Percentiles rank a stretch among this genome's conserved stretches.
phyloP scores from a whole-genome alignment of 2,329 filamentous ascomycete species.

The Alternaria sp. region DNA sequence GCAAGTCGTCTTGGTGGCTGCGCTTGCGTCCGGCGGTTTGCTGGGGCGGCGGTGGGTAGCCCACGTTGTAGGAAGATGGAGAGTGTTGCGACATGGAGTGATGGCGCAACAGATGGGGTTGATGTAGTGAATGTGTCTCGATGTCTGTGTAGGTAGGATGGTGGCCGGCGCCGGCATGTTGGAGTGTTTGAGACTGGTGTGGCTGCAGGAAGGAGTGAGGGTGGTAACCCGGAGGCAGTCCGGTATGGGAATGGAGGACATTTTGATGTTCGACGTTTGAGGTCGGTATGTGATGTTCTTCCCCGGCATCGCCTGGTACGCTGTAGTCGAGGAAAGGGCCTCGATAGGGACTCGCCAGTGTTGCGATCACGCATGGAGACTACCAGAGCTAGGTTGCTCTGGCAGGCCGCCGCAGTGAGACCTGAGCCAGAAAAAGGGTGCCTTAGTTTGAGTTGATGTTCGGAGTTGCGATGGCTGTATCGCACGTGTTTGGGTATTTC shows the following conservation, averaged over 20 bases:
- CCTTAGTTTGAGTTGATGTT: constrained; percentile 46
- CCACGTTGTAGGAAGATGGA: constrained; percentile 50
- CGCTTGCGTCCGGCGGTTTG: constrained; percentile 53
- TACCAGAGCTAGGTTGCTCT: constrained; percentile 61
- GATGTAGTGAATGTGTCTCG: constrained; percentile 50
- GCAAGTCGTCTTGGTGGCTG: constrained; percentile 53
- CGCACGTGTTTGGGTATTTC: constrained; percentile 53
- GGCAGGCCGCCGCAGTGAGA: constrained; percentile 58
- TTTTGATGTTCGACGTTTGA: constrained; percentile 55
- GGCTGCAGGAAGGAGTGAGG: constrained; percentile 49
- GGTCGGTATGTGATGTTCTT: constrained; percentile 52
- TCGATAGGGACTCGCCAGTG: constrained; percentile 59
- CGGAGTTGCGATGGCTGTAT: constrained; percentile 48
- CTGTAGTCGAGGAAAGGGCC: constrained; percentile 58
- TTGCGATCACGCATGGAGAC: constrained; percentile 61
- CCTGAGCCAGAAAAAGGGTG: constrained; percentile 54
- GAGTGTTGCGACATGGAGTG: constrained; percentile 50
- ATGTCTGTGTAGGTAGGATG: constrained; percentile 53
- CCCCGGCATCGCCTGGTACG: constrained; percentile 55
- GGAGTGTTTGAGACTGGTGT: constrained; percentile 49
- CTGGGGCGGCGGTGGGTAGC: constrained; percentile 44
- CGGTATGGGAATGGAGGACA: constrained; percentile 52
- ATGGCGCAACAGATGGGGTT: constrained; percentile 47
- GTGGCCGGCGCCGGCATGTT: constrained; percentile 47
- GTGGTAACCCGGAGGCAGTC: constrained; percentile 47